Conservation (phyloP, 164 flowering plant species). For the Cinnamomum chago region DNA sequence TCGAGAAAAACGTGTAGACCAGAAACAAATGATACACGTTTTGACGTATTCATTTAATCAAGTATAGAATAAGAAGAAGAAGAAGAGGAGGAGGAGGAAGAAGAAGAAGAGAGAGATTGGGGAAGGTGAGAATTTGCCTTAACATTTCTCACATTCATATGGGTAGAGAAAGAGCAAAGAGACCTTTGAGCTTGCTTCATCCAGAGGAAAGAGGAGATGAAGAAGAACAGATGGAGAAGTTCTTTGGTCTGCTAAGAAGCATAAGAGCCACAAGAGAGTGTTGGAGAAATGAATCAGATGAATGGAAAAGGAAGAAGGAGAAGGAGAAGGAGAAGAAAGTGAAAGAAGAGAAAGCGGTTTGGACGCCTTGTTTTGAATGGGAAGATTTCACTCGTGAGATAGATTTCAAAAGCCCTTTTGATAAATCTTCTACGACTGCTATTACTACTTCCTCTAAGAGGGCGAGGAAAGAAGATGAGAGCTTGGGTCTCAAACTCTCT, state of each 20-base stretch:
- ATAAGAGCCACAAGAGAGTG: neutral
- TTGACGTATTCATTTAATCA: too few species aligned
- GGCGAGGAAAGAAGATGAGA: neutral
- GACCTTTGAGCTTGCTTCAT: neutral
- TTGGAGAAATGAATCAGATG: neutral
- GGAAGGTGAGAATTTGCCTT: neutral
- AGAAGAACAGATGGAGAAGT: slow-evolving; percentile 3
- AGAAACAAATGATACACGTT: too few species aligned
- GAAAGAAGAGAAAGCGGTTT: neutral
- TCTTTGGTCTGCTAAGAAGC: neutral
- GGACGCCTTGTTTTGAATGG: slow-evolving; percentile 35
- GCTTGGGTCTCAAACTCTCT: neutral
- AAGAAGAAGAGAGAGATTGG: neutral
- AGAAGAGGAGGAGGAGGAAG: too few species aligned
- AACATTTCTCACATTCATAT: neutral
- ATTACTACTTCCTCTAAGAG: neutral
- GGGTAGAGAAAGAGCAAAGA: neutral
- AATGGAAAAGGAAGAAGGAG: neutral
- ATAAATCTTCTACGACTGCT: too few species aligned
- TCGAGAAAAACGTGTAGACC: too few species aligned
- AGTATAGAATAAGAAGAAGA: too few species aligned
- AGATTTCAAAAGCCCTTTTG: neutral
- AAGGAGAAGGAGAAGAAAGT: too few species aligned
- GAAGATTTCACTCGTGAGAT: slow-evolving; percentile 33
- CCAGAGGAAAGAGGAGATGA: neutral